Conservation (phyloP, 2,329 filamentous ascomycete genomes). For the Fusarium armeniacum region DNA sequence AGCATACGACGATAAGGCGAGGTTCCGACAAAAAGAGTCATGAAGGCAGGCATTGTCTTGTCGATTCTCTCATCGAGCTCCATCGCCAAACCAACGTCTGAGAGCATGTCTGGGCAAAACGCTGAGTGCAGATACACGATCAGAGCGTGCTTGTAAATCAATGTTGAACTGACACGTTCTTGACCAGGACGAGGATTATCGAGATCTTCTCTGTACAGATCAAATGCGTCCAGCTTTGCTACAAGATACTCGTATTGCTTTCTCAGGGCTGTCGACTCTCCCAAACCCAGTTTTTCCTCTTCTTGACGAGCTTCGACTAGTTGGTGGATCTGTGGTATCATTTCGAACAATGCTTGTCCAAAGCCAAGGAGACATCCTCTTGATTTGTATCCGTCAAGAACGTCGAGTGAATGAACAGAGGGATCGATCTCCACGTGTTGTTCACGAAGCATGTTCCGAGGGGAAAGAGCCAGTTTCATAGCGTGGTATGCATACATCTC, state of each 20-base stretch:
- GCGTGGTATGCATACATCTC: conserved; percentile 18
- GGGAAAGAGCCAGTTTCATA: conserved; percentile 6
- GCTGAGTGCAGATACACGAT: conserved; percentile 12
- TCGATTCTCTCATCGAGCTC: neutral
- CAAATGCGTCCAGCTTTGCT: neutral
- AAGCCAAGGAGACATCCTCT: conserved; percentile 1
- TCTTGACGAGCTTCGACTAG: conserved; percentile 7
- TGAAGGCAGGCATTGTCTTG: conserved; percentile 1
- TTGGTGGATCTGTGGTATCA: conserved; percentile 11
- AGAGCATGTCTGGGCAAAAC: neutral
- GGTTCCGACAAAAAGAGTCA: neutral
- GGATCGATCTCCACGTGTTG: neutral
- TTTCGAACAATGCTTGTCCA: conserved; percentile 5
- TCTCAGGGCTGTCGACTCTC: fast-evolving
- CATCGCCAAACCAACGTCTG: neutral
- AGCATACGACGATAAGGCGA: conserved; percentile 18
- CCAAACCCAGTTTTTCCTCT: neutral
- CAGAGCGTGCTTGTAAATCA: conserved; percentile 11
- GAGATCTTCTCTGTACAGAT: neutral
- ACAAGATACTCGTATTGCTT: neutral
- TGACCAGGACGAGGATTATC: neutral
- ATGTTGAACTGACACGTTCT: neutral
- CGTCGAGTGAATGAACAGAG: neutral
- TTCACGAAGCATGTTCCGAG: neutral
- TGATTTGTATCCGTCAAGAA: conserved; percentile 1